Conservation (phyloP, 176 grass and related monocot genomes). For the Phoenix dactylifera region DNA sequence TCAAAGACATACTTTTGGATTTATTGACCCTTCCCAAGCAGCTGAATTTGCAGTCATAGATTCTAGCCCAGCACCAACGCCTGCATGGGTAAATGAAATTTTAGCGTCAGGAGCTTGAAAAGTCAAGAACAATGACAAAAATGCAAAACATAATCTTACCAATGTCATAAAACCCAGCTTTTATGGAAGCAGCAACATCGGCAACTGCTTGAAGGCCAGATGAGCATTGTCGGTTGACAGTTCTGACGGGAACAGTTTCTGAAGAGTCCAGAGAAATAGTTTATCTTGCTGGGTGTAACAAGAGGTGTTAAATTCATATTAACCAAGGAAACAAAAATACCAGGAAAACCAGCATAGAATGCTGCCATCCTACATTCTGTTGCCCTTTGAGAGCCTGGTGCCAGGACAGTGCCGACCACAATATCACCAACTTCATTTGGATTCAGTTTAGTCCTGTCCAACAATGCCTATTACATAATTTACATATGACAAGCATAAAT, state of each 20-base stretch:
- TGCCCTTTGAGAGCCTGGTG: conserved; percentile 72
- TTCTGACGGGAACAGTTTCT: conserved; percentile 94
- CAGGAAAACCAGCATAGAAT: conserved; percentile 91
- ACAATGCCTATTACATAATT: conserved; percentile 39
- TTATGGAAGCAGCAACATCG: conserved; percentile 79
- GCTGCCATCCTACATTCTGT: conserved; percentile 88
- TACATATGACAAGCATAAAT: neutral
- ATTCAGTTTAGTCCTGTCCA: conserved; percentile 78
- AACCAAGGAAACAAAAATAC: conserved; percentile 22
- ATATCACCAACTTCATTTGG: conserved; percentile 76
- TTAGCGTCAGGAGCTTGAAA: too few relatives aligned
- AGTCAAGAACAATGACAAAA: neutral
- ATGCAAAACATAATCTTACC: conserved; percentile 25
- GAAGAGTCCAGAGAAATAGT: neutral
- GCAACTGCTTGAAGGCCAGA: conserved; percentile 92
- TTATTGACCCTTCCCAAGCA: conserved; percentile 83
- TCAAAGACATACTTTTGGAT: conserved; percentile 58
- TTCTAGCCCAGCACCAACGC: conserved; percentile 85
- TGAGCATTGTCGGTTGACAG: conserved; percentile 89
- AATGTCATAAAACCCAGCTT: conserved; percentile 93
- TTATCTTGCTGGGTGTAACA: neutral
- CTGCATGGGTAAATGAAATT: conserved; percentile 22
- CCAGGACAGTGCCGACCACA: conserved; percentile 81
- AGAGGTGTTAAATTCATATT: neutral
- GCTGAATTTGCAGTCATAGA: conserved; percentile 64